phyloP scores from a whole-genome alignment of 305 asterid genomes.

The Salvia sclarea region DNA sequence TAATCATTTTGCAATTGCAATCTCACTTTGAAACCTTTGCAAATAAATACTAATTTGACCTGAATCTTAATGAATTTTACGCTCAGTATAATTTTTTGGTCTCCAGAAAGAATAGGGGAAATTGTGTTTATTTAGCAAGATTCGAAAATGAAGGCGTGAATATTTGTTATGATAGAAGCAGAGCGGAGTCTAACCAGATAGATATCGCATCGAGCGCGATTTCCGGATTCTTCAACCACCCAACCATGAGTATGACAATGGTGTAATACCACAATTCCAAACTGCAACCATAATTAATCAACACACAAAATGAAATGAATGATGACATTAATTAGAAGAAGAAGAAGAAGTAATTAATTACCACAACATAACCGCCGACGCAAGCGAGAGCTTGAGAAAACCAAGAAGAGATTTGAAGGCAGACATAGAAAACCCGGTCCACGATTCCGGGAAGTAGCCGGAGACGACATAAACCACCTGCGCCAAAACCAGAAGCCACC shows the following conservation, averaged over 20 bases:
- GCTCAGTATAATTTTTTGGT: too few relatives aligned
- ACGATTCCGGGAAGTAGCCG: slow-evolving; percentile 65
- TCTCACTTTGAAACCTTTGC: not conserved
- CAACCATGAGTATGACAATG: slow-evolving; percentile 72
- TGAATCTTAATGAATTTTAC: too few relatives aligned
- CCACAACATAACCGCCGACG: slow-evolving; percentile 88
- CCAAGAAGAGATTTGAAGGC: slow-evolving; percentile 61
- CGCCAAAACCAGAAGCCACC: slow-evolving; percentile 75
- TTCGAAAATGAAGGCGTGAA: not conserved
- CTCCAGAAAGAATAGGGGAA: too few relatives aligned
- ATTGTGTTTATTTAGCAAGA: too few relatives aligned
- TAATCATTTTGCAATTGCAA: too few relatives aligned
- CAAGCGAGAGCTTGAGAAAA: slow-evolving; percentile 69
- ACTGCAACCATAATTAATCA: too few relatives aligned
- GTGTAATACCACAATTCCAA: slow-evolving; percentile 82
- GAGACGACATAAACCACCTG: slow-evolving; percentile 63
- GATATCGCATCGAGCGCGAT: slow-evolving; percentile 76
- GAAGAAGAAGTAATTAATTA: slow-evolving; percentile 30
- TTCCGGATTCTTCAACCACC: slow-evolving; percentile 74
- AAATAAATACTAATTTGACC: too few relatives aligned
- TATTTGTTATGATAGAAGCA: too few relatives aligned
- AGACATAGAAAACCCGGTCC: slow-evolving; percentile 70
- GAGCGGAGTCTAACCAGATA: slow-evolving; percentile 48
- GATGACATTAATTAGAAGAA: too few relatives aligned
- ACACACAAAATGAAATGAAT: too few relatives aligned